Percentiles rank a stretch among this genome's conserved stretches.
phyloP scores from a whole-genome alignment of 1,284 basidiomycete species.

The Ganoderma resinaceum region DNA sequence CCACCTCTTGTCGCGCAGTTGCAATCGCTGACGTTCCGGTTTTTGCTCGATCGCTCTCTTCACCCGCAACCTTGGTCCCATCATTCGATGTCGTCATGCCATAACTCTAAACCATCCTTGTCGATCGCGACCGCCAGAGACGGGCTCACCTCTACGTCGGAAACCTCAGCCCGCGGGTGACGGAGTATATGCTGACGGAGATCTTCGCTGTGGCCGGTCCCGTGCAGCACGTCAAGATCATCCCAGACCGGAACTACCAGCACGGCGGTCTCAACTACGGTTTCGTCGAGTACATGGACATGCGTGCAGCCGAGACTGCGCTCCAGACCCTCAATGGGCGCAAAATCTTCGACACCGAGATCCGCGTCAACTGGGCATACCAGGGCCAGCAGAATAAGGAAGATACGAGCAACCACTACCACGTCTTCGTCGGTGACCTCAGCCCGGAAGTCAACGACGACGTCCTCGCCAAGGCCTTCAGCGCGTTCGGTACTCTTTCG shows the following conservation, averaged over 20 bases:
- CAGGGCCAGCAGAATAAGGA: conserved; percentile 97
- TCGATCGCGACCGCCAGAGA: conserved; percentile 52
- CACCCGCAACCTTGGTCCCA: conserved; percentile 1
- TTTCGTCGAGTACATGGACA: conserved; percentile 97
- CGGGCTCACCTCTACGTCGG: conserved; percentile 97
- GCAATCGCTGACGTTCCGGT: conserved; percentile 10
- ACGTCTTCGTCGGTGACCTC: conserved; percentile 98
- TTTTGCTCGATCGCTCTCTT: conserved; percentile 12
- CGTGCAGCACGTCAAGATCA: conserved; percentile 98
- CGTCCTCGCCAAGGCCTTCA: conserved; percentile 95
- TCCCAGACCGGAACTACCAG: conserved; percentile 97
- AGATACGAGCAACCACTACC: conserved; percentile 94
- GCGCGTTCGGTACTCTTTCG: conserved; percentile 91
- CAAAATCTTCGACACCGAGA: conserved; percentile 98
- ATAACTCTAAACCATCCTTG: not conserved
- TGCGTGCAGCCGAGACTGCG: conserved; percentile 97
- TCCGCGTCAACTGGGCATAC: conserved; percentile 98
- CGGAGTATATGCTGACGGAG: conserved; percentile 94
- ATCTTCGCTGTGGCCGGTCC: conserved; percentile 96
- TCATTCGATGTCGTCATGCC: conserved; percentile 3
- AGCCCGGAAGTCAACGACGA: conserved; percentile 98
- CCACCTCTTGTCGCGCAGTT: conserved; percentile 11
- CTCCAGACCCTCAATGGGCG: conserved; percentile 96
- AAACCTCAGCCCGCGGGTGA: conserved; percentile 93
- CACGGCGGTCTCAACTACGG: conserved; percentile 98